Conservation (phyloP, 75 land plant species). For the Cupressus sempervirens region DNA sequence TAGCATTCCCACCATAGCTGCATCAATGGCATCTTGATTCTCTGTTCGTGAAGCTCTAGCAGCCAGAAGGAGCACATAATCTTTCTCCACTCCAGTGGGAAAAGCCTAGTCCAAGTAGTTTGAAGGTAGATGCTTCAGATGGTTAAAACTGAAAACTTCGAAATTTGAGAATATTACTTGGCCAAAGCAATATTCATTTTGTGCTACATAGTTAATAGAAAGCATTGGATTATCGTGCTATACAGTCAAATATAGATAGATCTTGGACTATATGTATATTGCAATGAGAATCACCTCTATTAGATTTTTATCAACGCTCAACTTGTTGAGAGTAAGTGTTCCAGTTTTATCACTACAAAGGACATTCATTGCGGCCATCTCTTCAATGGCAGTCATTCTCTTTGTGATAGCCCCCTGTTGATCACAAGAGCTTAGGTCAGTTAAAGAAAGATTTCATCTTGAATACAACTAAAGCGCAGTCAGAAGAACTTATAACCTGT, state of each 20-base stretch:
- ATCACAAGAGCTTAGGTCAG: neutral
- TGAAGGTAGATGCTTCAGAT: neutral
- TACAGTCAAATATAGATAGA: neutral
- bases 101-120: slow-evolving; percentile 16
- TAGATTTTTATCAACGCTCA: slow-evolving; percentile 53
- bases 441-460: neutral
- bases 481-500: slow-evolving; percentile 22
- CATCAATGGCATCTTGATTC: slow-evolving; percentile 59
- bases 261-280: neutral
- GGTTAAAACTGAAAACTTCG: neutral
- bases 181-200: neutral
- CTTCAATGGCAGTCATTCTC: slow-evolving; percentile 69
- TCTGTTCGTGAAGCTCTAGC: slow-evolving; percentile 46
- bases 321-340: slow-evolving; percentile 57
- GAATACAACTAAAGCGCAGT: neutral
- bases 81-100: slow-evolving; percentile 37
- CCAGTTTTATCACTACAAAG: slow-evolving; percentile 71
- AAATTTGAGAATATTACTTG: neutral
- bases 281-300: slow-evolving; percentile 36
- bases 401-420: slow-evolving; percentile 64
- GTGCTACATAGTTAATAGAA: neutral
- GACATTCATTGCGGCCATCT: slow-evolving; percentile 72
- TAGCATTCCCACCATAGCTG: slow-evolving; percentile 49
- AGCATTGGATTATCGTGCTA: neutral
- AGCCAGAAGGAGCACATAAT: slow-evolving; percentile 27